A percentile compares a stretch with the other conserved stretches of the same genome.
Conservation (phyloP, 2,329 filamentous ascomycete species). For the Aureobasidium sp. region DNA sequence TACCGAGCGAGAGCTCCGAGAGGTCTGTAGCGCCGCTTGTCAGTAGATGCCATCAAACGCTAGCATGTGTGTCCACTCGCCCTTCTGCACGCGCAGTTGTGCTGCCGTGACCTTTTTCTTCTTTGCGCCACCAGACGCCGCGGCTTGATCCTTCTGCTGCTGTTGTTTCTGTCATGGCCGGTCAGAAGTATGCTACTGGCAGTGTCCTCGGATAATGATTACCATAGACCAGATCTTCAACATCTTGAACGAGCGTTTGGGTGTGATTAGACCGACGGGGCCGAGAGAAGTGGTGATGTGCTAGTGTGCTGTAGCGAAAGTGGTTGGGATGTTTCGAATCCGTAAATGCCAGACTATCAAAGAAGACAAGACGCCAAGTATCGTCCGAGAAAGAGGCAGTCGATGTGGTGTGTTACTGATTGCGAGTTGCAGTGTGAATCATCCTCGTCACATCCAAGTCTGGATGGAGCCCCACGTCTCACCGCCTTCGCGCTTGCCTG, state of each 20-base stretch:
- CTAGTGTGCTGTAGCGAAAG: background rate
- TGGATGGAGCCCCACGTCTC: constrained; percentile 4
- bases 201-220: constrained; percentile 27
- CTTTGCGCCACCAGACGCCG: constrained; percentile 62
- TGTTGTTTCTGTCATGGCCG: constrained; percentile 53
- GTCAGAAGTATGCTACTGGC: constrained; percentile 22
- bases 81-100: constrained; percentile 92
- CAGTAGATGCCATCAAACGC: background rate
- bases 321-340: background rate
- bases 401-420: background rate
- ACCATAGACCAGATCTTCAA: constrained; percentile 99
- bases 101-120: constrained; percentile 99
- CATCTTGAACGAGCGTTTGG: constrained; percentile 56
- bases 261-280: constrained; percentile 14
- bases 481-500: constrained; percentile 1
- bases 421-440: background rate
- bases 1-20: constrained; percentile 69
- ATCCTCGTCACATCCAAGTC: constrained; percentile 8
- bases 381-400: background rate
- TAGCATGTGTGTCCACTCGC: constrained; percentile 41
- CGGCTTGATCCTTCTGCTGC: constrained; percentile 89
- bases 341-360: background rate
- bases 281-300: background rate
- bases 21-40: constrained; percentile 52
- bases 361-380: background rate